Percentiles rank a stretch among this genome's conserved stretches.
phyloP scores from a whole-genome alignment of 2,329 filamentous ascomycete species.

The Ophiocordyceps robertsii region DNA sequence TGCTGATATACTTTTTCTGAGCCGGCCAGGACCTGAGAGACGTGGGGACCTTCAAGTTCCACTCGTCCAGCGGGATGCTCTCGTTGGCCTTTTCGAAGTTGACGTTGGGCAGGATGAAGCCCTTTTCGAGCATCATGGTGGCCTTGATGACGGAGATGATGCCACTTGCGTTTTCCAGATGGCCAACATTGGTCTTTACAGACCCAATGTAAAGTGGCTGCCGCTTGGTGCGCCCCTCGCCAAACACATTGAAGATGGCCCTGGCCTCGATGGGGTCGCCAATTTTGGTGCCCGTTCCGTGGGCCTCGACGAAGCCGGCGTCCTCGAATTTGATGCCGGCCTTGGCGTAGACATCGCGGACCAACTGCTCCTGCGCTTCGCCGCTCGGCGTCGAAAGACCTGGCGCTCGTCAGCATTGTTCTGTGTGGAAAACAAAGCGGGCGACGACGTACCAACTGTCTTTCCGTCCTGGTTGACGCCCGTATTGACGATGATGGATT shows the following conservation, averaged over 20 bases:
- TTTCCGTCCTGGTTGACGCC: conserved; percentile 43
- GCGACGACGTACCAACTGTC: conserved; percentile 10
- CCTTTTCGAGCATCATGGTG: conserved; percentile 34
- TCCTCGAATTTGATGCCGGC: conserved; percentile 15
- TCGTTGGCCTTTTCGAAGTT: conserved; percentile 35
- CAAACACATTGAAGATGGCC: conserved; percentile 31
- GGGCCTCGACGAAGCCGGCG: conserved; percentile 30
- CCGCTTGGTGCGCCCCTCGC: conserved; percentile 22
- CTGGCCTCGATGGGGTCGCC: conserved; percentile 43
- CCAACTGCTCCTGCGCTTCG: conserved; percentile 29
- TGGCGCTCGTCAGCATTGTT: conserved; percentile 5
- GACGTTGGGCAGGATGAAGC: conserved; percentile 34
- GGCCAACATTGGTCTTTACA: conserved; percentile 37
- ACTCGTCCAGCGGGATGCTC: conserved; percentile 33
- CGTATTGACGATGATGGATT: conserved; percentile 35
- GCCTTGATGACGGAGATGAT: conserved; percentile 38
- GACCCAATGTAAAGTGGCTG: conserved; percentile 32
- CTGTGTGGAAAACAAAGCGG: background rate
- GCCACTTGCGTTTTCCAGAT: conserved; percentile 37
- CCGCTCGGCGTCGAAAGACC: conserved; percentile 44
- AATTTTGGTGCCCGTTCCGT: conserved; percentile 41
- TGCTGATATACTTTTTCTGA: conserved; percentile 34
- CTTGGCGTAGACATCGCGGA: conserved; percentile 20
- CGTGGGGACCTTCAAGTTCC: conserved; percentile 31
- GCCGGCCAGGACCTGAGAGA: conserved; percentile 31